These are phyloP conservation scores for Geotrichum carabidarum DNA, from an alignment of 1,139 yeast species.

Conservation along the genomic window DNA sequence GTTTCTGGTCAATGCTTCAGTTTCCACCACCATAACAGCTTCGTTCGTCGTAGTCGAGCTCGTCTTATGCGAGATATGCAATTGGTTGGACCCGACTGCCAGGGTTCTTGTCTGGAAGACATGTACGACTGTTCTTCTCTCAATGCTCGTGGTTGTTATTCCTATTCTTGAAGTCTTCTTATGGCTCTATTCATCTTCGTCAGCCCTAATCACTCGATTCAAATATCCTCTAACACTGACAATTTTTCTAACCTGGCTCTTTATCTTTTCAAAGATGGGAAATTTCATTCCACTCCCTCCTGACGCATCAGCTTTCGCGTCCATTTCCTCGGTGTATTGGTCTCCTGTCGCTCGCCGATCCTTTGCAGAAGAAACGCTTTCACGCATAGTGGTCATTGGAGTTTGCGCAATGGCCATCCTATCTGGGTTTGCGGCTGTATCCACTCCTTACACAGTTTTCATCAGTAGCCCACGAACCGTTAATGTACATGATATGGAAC, in stretches of 20 bases:
- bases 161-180: slow-evolving; percentile 36
- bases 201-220: slow-evolving; percentile 9
- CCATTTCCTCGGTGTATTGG: slow-evolving; percentile 11
- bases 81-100: slow-evolving; percentile 32
- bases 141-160: slow-evolving; percentile 34
- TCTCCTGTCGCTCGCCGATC: slow-evolving; percentile 31
- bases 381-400: slow-evolving; percentile 65
- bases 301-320: slow-evolving; percentile 4
- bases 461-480: slow-evolving; percentile 29
- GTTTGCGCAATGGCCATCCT: slow-evolving; percentile 65
- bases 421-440: slow-evolving; percentile 69
- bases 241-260: slow-evolving; percentile 32
- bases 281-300: slow-evolving; percentile 33
- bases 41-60: slow-evolving; percentile 34
- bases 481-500: slow-evolving; percentile 34
- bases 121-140: slow-evolving; percentile 32
- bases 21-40: slow-evolving; percentile 17
- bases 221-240: slow-evolving; percentile 22
- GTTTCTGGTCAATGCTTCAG: slow-evolving; percentile 12
- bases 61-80: slow-evolving; percentile 41
- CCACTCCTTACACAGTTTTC: slow-evolving; percentile 53
- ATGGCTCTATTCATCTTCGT: slow-evolving; percentile 14
- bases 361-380: slow-evolving; percentile 40
- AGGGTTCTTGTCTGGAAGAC: slow-evolving; percentile 36
- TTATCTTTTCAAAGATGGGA: slow-evolving; percentile 34